A percentile compares a stretch with the other conserved stretches of the same genome.
Evolutionary conservation across 176 grass and related monocot species (phyloP).

Genomic region (Aegilops tauschii): DNA sequence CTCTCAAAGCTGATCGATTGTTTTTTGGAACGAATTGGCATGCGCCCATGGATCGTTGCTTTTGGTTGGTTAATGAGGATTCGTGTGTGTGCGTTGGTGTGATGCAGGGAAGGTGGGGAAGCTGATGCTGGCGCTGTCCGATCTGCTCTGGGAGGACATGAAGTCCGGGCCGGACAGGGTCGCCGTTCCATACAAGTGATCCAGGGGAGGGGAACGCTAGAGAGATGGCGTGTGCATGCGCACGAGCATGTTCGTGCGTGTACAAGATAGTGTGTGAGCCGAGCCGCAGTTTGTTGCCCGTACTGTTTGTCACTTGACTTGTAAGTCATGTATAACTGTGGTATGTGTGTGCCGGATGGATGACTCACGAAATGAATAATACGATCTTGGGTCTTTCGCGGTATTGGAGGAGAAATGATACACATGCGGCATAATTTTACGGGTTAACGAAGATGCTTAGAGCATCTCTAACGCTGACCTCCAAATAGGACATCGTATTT

Average conservation of each 20-base stretch:
- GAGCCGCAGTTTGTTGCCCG: not conserved
- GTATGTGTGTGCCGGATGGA: not conserved
- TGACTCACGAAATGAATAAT: not conserved
- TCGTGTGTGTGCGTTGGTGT: not conserved
- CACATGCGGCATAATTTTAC: too few species aligned
- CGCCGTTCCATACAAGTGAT: slow-evolving; percentile 54
- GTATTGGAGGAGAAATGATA: not conserved
- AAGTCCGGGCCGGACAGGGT: slow-evolving; percentile 65
- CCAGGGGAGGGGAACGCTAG: too few species aligned
- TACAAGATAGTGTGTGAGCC: not conserved
- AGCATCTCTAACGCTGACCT: too few species aligned
- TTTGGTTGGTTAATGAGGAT: not conserved
- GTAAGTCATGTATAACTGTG: not conserved
- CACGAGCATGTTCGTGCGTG: too few species aligned
- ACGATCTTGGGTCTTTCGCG: not conserved
- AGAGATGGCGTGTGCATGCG: not conserved
- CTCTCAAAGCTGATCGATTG: not conserved
- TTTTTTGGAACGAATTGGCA: not conserved
- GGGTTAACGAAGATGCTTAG: too few species aligned
- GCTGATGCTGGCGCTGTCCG: slow-evolving; percentile 64
- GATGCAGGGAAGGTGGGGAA: slow-evolving; percentile 71
- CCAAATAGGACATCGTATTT: too few species aligned
- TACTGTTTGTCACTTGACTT: not conserved
- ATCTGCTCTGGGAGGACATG: slow-evolving; percentile 94
- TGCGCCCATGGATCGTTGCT: not conserved